phyloP scores from a whole-genome alignment of 2,329 filamentous ascomycete species.

The Neoascochyta sp. region DNA sequence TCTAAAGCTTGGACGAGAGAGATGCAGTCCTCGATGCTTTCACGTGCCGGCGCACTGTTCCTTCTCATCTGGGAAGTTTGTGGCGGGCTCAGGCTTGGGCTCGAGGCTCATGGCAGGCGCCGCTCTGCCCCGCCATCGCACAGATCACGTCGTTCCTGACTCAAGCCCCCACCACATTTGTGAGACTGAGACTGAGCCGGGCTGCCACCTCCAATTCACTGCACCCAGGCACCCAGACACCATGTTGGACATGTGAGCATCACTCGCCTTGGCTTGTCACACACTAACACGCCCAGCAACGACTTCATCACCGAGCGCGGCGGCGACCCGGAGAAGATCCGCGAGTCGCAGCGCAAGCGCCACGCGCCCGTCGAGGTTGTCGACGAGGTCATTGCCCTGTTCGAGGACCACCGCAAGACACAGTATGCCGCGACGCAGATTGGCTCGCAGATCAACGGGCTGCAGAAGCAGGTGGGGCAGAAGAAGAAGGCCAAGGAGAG shows the following conservation, averaged over 20 bases:
- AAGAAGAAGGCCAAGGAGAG: slow-evolving; percentile 93
- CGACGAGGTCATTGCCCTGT: slow-evolving; percentile 84
- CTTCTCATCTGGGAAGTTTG: slow-evolving; percentile 27
- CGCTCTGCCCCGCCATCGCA: slow-evolving; percentile 21
- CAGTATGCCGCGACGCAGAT: slow-evolving; percentile 77
- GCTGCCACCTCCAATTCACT: slow-evolving; percentile 13
- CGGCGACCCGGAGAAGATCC: slow-evolving; percentile 86
- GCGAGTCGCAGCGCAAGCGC: slow-evolving; percentile 82
- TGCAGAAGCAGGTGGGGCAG: slow-evolving; percentile 83
- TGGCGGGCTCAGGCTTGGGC: slow-evolving; percentile 5
- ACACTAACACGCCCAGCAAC: slow-evolving; percentile 37
- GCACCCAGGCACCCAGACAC: slow-evolving; percentile 10
- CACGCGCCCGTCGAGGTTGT: slow-evolving; percentile 78
- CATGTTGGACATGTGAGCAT: slow-evolving; percentile 37
- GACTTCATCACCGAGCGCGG: slow-evolving; percentile 70
- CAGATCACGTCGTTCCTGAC: slow-evolving; percentile 19
- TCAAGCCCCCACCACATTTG: slow-evolving; percentile 22
- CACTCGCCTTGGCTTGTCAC: not conserved
- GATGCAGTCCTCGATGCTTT: slow-evolving; percentile 26
- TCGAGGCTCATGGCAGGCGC: slow-evolving; percentile 4
- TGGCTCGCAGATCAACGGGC: slow-evolving; percentile 77
- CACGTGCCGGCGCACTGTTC: slow-evolving; percentile 11
- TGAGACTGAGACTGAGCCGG: slow-evolving; percentile 9
- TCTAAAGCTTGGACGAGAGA: slow-evolving; percentile 33
- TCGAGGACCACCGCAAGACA: slow-evolving; percentile 77